Evolutionary conservation across 306 rosid species (phyloP).

Genomic region (Gastrolobium bilobum): DNA sequence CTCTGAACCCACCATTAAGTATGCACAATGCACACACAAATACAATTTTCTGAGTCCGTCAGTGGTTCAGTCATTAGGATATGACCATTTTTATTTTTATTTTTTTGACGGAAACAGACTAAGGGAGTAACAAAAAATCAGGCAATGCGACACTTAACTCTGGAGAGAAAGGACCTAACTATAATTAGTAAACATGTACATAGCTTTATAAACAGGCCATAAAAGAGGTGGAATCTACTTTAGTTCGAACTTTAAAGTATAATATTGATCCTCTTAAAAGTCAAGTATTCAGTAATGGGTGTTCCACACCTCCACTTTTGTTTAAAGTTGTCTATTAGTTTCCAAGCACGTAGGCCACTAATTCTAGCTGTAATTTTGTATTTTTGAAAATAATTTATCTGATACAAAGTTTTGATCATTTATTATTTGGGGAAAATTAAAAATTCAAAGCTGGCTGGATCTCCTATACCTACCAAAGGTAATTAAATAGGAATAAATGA

Average conservation of each 20-base stretch:
- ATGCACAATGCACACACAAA: no score
- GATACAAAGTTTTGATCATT: background rate
- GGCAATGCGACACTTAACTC: no score
- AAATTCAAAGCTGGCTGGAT: background rate
- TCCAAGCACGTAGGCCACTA: slow-evolving; percentile 51
- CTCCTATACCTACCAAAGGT: background rate
- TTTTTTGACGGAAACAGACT: no score
- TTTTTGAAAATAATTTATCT: background rate
- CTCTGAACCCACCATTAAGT: no score
- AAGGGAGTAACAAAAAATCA: no score
- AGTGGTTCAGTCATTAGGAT: no score
- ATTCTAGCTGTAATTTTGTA: slow-evolving; percentile 18
- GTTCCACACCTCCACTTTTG: slow-evolving; percentile 57
- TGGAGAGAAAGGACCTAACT: no score
- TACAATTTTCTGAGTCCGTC: no score
- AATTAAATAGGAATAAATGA: slow-evolving; percentile 8
- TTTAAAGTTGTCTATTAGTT: slow-evolving; percentile 44
- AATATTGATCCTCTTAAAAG: slow-evolving; percentile 41
- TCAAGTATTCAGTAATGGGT: slow-evolving; percentile 39
- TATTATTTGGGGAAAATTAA: background rate
- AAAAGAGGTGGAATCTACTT: slow-evolving; percentile 12
- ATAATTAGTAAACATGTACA: no score
- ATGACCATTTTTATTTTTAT: no score
- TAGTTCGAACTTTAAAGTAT: slow-evolving; percentile 8
- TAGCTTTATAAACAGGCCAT: background rate